Conservation (phyloP, 768 basidiomycete species). For the Suillus alpinus region DNA sequence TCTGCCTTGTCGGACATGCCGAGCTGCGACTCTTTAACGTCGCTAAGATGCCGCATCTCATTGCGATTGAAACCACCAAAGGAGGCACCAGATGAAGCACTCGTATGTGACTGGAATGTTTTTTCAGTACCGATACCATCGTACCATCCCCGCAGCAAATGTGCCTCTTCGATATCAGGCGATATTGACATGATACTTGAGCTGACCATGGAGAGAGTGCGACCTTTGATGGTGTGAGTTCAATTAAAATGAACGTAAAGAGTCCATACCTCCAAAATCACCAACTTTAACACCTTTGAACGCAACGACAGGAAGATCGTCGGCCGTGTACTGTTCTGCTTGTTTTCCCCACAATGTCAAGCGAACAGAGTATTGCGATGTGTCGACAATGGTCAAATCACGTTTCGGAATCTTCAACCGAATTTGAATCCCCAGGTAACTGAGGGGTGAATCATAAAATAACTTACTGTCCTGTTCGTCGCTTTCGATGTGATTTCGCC, state of each 20-base stretch:
- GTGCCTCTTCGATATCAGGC: conserved; percentile 91
- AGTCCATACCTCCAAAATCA: conserved; percentile 73
- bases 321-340: conserved; percentile 73
- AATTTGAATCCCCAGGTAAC: not conserved
- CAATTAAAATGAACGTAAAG: not conserved
- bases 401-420: conserved; percentile 73
- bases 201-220: conserved; percentile 81
- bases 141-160: conserved; percentile 88
- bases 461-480: conserved; percentile 58
- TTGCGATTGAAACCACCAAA: conserved; percentile 57
- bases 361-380: conserved; percentile 71
- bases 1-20: conserved; percentile 77
- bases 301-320: conserved; percentile 72
- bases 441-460: not conserved
- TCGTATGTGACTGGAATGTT: conserved; percentile 72
- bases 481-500: conserved; percentile 74
- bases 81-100: conserved; percentile 35
- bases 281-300: conserved; percentile 94
- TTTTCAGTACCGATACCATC: conserved; percentile 63
- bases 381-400: conserved; percentile 86
- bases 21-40: conserved; percentile 75
- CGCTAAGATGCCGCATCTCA: conserved; percentile 69
- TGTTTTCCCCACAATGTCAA: conserved; percentile 96
- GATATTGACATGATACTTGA: conserved; percentile 80
- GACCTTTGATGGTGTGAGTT: conserved; percentile 43